phyloP scores from a whole-genome alignment of 139 green algal genomes.

The Chlamydomonas asymmetrica region DNA sequence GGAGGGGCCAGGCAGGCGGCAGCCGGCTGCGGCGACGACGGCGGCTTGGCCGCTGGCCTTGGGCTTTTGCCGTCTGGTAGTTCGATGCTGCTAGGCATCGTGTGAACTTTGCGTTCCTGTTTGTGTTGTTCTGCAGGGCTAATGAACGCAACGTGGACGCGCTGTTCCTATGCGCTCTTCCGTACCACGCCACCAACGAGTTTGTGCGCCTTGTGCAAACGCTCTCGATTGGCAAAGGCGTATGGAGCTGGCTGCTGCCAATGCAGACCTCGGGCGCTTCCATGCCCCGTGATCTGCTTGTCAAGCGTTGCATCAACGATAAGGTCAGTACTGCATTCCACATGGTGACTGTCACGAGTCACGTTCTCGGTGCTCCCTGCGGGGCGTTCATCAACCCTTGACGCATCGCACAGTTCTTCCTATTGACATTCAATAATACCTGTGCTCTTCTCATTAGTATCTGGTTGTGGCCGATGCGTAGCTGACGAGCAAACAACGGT shows the following conservation, averaged over 20 bases:
- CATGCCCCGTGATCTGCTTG: constrained; percentile 63
- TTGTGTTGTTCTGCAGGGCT: constrained; percentile 49
- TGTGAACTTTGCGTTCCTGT: not conserved
- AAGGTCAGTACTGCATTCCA: constrained; percentile 32
- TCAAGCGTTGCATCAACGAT: constrained; percentile 70
- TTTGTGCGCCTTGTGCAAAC: constrained; percentile 87
- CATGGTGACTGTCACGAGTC: no score
- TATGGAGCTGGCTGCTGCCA: constrained; percentile 68
- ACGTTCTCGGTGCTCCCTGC: no score
- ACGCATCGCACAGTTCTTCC: no score
- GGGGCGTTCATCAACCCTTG: no score
- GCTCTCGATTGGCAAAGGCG: constrained; percentile 55
- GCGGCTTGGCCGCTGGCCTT: not conserved
- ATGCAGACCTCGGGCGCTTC: constrained; percentile 71
- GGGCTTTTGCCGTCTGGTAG: not conserved
- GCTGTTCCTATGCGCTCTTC: constrained; percentile 71
- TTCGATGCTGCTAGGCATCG: not conserved
- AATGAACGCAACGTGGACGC: constrained; percentile 82
- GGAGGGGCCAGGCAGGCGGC: no score
- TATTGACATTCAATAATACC: no score
- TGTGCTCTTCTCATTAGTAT: not conserved
- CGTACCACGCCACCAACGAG: constrained; percentile 88
- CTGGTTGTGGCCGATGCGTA: no score
- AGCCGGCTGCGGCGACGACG: no score
- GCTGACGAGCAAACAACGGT: not conserved